These are phyloP conservation scores for Xylariales sp. DNA, from an alignment of 2,329 filamentous ascomycete genomes.

Conservation along the genomic window DNA sequence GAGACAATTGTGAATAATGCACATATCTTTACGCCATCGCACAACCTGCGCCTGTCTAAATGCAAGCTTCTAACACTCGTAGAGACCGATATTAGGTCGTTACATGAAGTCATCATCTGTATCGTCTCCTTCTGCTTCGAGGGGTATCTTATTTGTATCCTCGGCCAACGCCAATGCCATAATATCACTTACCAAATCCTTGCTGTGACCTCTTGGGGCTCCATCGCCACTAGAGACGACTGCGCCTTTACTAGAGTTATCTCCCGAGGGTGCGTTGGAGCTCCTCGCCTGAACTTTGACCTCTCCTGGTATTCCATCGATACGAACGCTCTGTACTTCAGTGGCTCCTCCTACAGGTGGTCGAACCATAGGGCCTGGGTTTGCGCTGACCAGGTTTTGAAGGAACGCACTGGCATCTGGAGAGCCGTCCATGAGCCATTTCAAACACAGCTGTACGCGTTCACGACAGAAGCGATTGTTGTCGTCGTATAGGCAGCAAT, in stretches of 20 bases:
- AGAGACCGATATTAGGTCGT: too few species aligned
- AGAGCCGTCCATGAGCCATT: conserved; percentile 74
- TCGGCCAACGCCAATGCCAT: conserved; percentile 21
- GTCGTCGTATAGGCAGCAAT: conserved; percentile 87
- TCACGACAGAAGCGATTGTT: conserved; percentile 94
- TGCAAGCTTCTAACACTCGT: too few species aligned
- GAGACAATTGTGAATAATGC: too few species aligned
- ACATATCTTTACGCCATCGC: too few species aligned
- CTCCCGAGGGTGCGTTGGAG: conserved; percentile 20
- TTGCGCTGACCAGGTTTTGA: conserved; percentile 50
- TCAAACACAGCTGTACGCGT: conserved; percentile 82
- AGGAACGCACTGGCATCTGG: conserved; percentile 70
- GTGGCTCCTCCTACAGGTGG: conserved; percentile 20
- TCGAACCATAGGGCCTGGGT: conserved; percentile 14
- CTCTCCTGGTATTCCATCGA: conserved; percentile 53
- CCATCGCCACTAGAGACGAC: background rate
- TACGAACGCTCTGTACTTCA: conserved; percentile 39
- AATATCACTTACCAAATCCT: conserved; percentile 27
- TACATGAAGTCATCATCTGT: conserved; percentile 11
- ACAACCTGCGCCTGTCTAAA: too few species aligned
- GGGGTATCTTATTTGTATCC: conserved; percentile 13
- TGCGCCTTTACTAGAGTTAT: conserved; percentile 6
- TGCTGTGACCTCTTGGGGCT: conserved; percentile 15
- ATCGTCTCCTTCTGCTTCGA: conserved; percentile 9
- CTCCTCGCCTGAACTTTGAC: conserved; percentile 49